Percentiles rank a stretch among this genome's conserved stretches.
These are phyloP conservation scores for Halteria grandinella DNA, from an alignment of 73 alveolate genomes.

Conservation along the genomic window DNA sequence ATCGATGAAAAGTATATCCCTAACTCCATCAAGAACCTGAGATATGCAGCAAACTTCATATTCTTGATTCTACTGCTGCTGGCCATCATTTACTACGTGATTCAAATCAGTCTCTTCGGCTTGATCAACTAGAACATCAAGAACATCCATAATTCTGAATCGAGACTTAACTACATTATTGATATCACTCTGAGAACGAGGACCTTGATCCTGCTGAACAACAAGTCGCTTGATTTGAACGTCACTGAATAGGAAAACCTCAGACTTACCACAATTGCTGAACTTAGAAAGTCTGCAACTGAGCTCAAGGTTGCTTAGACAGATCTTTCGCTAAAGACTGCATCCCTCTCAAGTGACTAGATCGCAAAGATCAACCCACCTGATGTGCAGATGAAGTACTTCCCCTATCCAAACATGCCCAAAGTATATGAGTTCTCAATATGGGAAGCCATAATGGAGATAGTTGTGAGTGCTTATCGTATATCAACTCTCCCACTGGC, in stretches of 20 bases:
- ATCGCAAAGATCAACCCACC: conserved; percentile 19
- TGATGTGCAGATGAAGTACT: conserved; percentile 4
- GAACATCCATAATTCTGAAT: conserved; percentile 46
- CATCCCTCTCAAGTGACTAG: neutral
- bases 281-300: conserved; percentile 18
- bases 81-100: conserved; percentile 18
- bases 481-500: neutral
- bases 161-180: conserved; percentile 38
- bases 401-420: conserved; percentile 43
- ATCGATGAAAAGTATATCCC: conserved; percentile 63
- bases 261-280: conserved; percentile 7
- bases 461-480: conserved; percentile 41
- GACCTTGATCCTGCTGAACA: conserved; percentile 7
- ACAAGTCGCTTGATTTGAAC: conserved; percentile 3
- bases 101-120: conserved; percentile 12
- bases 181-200: conserved; percentile 46
- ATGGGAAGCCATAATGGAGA: conserved; percentile 58
- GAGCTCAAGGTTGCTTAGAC: conserved; percentile 33
- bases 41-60: conserved; percentile 43
- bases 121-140: conserved; percentile 33
- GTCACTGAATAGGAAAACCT: neutral
- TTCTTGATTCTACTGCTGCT: conserved; percentile 18
- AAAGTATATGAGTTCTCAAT: conserved; percentile 14
- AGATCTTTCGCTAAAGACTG: conserved; percentile 25
- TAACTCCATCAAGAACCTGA: conserved; percentile 26